A percentile compares a stretch with the other conserved stretches of the same genome.
Evolutionary conservation across 1,139 yeast genomes (phyloP).

Genomic region (Hansenula sp.): DNA sequence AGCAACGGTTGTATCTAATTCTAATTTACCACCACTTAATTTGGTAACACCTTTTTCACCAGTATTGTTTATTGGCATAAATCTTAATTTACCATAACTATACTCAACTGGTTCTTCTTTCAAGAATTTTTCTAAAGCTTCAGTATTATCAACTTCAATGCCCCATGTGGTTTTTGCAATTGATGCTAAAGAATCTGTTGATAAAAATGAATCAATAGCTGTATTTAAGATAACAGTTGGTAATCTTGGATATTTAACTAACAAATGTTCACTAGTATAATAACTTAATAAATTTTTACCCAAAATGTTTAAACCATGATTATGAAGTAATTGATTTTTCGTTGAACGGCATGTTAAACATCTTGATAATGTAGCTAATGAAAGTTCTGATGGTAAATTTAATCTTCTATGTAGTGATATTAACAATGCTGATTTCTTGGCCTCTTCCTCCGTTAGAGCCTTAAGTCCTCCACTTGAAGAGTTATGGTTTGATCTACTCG

Average conservation of each 20-base stretch:
- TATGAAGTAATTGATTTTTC: conserved; percentile 55
- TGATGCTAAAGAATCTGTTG: conserved; percentile 56
- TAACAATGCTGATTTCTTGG: conserved; percentile 57
- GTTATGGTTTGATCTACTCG: not conserved
- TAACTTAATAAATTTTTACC: conserved; percentile 78
- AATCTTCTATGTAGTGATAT: conserved; percentile 81
- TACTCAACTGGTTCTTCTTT: conserved; percentile 65
- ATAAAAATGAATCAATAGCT: conserved; percentile 71
- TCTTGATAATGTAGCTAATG: conserved; percentile 72
- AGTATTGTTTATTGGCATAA: conserved; percentile 23
- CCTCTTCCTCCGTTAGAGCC: conserved; percentile 18
- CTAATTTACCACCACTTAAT: conserved; percentile 24
- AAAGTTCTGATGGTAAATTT: conserved; percentile 49
- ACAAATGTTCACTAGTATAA: conserved; percentile 69
- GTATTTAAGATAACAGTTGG: conserved; percentile 75
- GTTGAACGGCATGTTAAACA: conserved; percentile 57
- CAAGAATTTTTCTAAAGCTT: conserved; percentile 64
- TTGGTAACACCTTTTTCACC: conserved; percentile 41
- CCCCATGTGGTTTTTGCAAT: conserved; percentile 80
- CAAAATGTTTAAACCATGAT: conserved; percentile 73
- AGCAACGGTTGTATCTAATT: conserved; percentile 27
- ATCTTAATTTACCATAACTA: conserved; percentile 65
- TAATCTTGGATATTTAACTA: conserved; percentile 80
- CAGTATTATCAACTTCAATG: conserved; percentile 66
- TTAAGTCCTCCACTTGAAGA: not conserved